A percentile compares a stretch with the other conserved stretches of the same genome.
Evolutionary conservation across 2,329 filamentous ascomycete genomes (phyloP).

Genomic region (Diplodia scrobiculata): DNA sequence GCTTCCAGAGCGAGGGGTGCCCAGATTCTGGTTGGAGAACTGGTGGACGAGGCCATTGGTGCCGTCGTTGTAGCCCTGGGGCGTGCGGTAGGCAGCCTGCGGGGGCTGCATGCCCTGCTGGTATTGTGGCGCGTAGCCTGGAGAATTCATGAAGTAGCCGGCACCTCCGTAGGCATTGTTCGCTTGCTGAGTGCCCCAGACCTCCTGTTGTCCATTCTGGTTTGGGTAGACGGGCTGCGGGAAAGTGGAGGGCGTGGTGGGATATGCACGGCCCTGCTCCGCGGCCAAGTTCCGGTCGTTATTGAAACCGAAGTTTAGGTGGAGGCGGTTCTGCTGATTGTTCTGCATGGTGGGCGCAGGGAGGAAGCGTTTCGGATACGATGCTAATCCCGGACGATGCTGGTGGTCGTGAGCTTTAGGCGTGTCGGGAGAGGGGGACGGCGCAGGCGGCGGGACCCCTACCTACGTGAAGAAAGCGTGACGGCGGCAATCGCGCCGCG

Average conservation of each 20-base stretch:
- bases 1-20: conserved; percentile 65
- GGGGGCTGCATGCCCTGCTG: conserved; percentile 51
- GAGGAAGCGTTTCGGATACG: conserved; percentile 21
- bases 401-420: conserved; percentile 22
- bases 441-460: conserved; percentile 18
- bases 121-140: conserved; percentile 53
- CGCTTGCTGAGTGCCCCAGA: conserved; percentile 56
- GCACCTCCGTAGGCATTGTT: conserved; percentile 39
- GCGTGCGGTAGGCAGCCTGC: conserved; percentile 60
- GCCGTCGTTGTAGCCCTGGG: conserved; percentile 70
- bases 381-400: conserved; percentile 17
- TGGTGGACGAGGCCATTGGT: conserved; percentile 92
- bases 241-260: conserved; percentile 88
- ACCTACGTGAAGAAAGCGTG: conserved; percentile 24
- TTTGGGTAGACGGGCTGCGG: conserved; percentile 80
- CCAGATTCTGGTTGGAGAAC: conserved; percentile 93
- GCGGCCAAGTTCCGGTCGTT: conserved; percentile 49
- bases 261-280: conserved; percentile 52
- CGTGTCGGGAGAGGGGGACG: conserved; percentile 22
- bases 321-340: conserved; percentile 49
- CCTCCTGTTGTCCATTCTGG: conserved; percentile 62
- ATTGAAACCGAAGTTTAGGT: conserved; percentile 56
- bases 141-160: conserved; percentile 56
- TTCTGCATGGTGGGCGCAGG: conserved; percentile 33
- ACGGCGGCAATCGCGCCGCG: conserved; percentile 19